Evolutionary conservation across 495 filamentous ascomycete genomes (phyloP), one percentile per base, ranked within the genome.

Genomic region (Sabuloglossum arenarium): DNA sequence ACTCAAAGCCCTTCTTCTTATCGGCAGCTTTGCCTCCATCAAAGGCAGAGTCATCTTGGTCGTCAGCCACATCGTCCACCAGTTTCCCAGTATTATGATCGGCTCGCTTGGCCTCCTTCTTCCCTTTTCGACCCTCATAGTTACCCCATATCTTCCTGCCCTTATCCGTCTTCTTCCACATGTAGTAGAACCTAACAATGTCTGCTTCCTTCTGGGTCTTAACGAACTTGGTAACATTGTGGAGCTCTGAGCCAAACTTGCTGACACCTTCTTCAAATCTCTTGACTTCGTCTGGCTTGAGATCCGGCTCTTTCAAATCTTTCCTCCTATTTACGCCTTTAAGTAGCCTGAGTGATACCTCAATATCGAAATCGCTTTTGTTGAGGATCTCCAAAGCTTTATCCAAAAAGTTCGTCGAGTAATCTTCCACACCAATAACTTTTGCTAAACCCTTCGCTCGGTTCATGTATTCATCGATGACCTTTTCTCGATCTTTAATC

Each of bases 21-120:
- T 77, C 71, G 2, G 68, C 67, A 1, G 90, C 90, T 71, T 97
- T 99, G 11, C 82, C 82, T 50, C 80, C 82, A 63, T 97, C 93
- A 60, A 96, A 99, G 8, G 93, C 90, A 6, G 91, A 99, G 66
- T 99, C 91, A 59, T 99, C 91, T 24, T 83, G 75, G 55, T 90
- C 86, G 65, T 97, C 84, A 23, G 93, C 89, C 57, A 97, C 82
- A 63, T 97, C 89, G 58, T 96, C 88, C 54, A 88, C 77, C 23
- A 96, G 69, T 63, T 87, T 87, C 8, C 80, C 76, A 46, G 81
- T 74, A 30, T 75, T 77, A 6, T 74, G 73, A 58, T 79, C 62
- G 24, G 59, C 66, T 25, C 74, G 69, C 59, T 75, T 79, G 19
- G 79, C 82, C 62, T 91, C 84, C 65, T 93, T 95, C 66, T 90